Base-by-base conservation (phyloP, 2,329 filamentous ascomycete genomes). In the Bipolaris zeicola region DNA sequence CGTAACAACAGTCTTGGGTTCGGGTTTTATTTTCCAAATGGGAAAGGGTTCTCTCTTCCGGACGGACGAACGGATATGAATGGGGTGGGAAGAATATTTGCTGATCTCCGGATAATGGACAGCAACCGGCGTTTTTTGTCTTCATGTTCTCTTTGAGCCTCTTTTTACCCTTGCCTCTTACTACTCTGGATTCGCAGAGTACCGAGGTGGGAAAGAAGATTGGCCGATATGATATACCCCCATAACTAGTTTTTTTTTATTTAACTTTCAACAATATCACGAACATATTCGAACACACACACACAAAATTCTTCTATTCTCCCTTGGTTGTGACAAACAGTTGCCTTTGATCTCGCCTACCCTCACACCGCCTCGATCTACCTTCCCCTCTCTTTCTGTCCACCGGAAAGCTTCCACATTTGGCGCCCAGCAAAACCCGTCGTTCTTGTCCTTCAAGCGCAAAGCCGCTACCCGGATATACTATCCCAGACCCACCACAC, bases 211-310 rank as follows among this genome's bases (percentile, higher is more conserved):
- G 22, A 5, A 28, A 31, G 8, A 22, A 28, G 39, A 45, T 52
- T 59, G 50, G 50, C 52, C 50, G 47, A 56, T 55, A 65, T 60
- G 64, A 66, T 66, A 66, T 65, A 63, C 62, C 64, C 64, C 60
- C 52, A 31, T 18, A 18, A 33, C 26, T 7, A 11, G 8, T 42
- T 26, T 26, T 42, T 42, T 26, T 26, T 42, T 24, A 24, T 26
- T 24, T 50, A 50, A 60, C 42, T 51, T 51, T 31, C 13, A 53
- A 16, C 41, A 62, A 57, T 55, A 44, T 28, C 34, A 55, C 33
- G 24, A 52, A 41, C 16, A 51, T 31, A 34, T 48, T 39, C 43
- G 44, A 26, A 18, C 28, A 38, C 6, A 28, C 3, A 5, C 16
- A 16, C 16, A 16, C 16, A 16, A 16, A 6, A 10, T 28, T 37